Base-by-base conservation (phyloP, 768 basidiomycete genomes). In the Rhodotorula sphaerocarpa region DNA sequence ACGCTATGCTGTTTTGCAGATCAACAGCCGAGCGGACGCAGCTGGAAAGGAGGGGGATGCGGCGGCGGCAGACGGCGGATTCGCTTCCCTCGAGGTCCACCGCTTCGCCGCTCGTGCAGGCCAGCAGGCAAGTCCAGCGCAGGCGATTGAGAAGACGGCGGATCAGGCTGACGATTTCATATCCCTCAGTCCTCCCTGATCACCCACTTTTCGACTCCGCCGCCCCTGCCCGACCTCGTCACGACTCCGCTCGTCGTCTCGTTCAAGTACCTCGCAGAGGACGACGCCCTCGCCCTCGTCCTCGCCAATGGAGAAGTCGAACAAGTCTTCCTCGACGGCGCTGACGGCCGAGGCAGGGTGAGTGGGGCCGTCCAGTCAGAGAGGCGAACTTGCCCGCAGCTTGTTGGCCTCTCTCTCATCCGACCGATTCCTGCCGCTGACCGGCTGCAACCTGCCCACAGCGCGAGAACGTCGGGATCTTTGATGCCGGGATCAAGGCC, bases 241-340 rank as follows among this genome's bases (percentile, higher is more conserved):
- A 28, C 55, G 5, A 25, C 36, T 43, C 30, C 52, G 23, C 45
- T 57, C 43, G 60, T 86, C 18, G 74, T 88, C 20, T 82, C 82
- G 31, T 78, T 91, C 58, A 80, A 81, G 55, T 82, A 88, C 51
- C 77, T 90, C 31, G 79, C 86, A 7, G 91, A 95, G 67, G 79
- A 80, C n/a, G 79, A 83, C 51, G 78, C 79, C 3, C 76, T 96
- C 15, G 82, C 80, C 7, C 73, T 85, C 14, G 80, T 93, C 20
- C 83, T 84, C 67, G 80, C 83, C 11, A 81, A 82, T 12, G 93
- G 93, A 54, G 92, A 95, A 71, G 90, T 97, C 59, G 83, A 82
- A 14, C 83, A 84, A 44, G 73, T 87, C 50, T 76, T 80, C 20
- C 69, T 48, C 65, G 69, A 53, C 61, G 68, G 48, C 47, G 36